A percentile compares a stretch with the other conserved stretches of the same genome.
Evolutionary conservation across 2,329 filamentous ascomycete genomes (phyloP).

Genomic region (Aureobasidium leucospermi): DNA sequence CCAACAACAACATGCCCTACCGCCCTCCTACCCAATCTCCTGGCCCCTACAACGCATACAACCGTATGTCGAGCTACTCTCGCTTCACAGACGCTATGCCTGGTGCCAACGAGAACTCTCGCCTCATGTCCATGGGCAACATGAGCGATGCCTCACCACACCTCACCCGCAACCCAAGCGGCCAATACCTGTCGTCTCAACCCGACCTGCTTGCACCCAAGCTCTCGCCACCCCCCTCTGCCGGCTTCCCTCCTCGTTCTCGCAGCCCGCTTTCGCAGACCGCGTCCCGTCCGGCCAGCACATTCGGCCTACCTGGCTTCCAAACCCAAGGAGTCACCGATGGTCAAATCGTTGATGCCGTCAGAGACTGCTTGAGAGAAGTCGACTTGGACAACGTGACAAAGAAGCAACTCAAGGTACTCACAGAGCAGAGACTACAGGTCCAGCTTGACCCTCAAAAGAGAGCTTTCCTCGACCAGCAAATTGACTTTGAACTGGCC

Average conservation of each 20-base stretch:
- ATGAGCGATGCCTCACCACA: conserved; percentile 41
- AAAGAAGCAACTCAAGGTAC: conserved; percentile 82
- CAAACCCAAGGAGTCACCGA: conserved; percentile 66
- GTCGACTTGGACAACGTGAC: conserved; percentile 96
- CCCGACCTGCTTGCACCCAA: conserved; percentile 32
- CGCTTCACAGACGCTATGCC: conserved; percentile 33
- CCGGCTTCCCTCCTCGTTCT: conserved; percentile 21
- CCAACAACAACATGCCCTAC: conserved; percentile 23
- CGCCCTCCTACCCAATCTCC: conserved; percentile 69
- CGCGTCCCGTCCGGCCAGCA: conserved; percentile 11
- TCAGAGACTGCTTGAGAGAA: conserved; percentile 73
- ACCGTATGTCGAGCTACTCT: conserved; percentile 61
- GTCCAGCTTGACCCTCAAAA: conserved; percentile 81
- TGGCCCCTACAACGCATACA: conserved; percentile 58
- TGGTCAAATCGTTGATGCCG: conserved; percentile 70
- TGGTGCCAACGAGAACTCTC: conserved; percentile 28
- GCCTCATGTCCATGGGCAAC: conserved; percentile 49
- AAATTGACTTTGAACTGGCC: conserved; percentile 88
- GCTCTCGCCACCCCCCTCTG: conserved; percentile 22
- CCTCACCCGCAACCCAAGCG: conserved; percentile 31
- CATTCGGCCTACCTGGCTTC: conserved; percentile 41
- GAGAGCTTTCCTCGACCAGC: conserved; percentile 79
- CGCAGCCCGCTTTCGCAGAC: conserved; percentile 18
- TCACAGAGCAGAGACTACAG: conserved; percentile 90
- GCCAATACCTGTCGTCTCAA: conserved; percentile 30